phyloP scores from a whole-genome alignment of 1,284 basidiomycete species.

The Heterobasidion irregulare region DNA sequence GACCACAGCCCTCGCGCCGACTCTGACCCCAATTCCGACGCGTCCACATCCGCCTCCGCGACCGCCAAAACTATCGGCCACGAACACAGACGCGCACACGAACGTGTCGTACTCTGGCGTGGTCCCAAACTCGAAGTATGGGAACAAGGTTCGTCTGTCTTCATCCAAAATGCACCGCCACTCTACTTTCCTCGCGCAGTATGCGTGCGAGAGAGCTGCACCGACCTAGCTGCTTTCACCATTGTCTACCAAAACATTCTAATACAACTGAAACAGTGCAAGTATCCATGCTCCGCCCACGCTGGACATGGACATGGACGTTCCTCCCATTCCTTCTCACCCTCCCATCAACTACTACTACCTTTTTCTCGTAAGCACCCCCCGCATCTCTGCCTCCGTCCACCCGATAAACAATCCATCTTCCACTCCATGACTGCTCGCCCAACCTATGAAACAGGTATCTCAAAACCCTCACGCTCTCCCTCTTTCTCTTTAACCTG shows the following conservation, averaged over 20 bases:
- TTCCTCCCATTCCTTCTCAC: background rate
- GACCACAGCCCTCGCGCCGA: slow-evolving; percentile 10
- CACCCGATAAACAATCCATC: background rate
- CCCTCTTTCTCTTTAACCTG: slow-evolving; percentile 66
- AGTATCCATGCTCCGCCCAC: slow-evolving; percentile 38
- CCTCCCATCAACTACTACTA: slow-evolving; percentile 12
- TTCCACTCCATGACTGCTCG: background rate
- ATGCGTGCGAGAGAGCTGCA: no score
- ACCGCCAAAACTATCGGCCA: background rate
- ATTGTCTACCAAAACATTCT: no score
- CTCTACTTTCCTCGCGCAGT: background rate
- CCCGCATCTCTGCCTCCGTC: slow-evolving; percentile 6
- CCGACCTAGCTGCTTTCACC: no score
- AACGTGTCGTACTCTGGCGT: slow-evolving; percentile 51
- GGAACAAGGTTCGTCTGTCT: slow-evolving; percentile 48
- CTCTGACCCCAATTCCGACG: background rate
- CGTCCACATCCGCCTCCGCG: no score
- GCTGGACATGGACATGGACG: slow-evolving; percentile 15
- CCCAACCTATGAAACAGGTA: slow-evolving; percentile 36
- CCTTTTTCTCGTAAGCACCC: slow-evolving; percentile 39
- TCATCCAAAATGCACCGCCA: background rate
- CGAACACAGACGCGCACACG: background rate
- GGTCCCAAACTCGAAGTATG: slow-evolving; percentile 59
- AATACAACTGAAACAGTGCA: slow-evolving; percentile 31
- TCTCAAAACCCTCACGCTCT: slow-evolving; percentile 49